Conservation (phyloP, 257 asterid species). For the Ophiorrhiza pumila region DNA sequence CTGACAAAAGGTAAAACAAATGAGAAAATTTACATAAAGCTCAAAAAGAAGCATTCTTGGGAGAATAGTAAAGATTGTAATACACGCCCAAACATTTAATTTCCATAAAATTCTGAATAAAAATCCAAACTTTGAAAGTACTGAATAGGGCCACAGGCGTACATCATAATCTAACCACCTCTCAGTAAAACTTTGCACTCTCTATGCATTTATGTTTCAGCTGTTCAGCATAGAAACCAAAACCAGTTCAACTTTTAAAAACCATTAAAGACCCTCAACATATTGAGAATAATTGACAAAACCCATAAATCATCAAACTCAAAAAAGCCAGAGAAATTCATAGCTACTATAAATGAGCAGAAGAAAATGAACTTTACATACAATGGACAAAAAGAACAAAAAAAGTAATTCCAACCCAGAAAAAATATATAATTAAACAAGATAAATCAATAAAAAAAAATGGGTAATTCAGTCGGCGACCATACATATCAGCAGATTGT, state of each 20-base stretch:
- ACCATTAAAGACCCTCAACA: background rate
- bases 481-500: slow-evolving; percentile 79
- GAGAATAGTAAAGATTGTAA: background rate
- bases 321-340: slow-evolving; percentile 2
- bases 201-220: background rate
- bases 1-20: slow-evolving; percentile 32
- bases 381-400: slow-evolving; percentile 3
- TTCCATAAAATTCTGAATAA: background rate
- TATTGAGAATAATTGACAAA: background rate
- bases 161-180: background rate
- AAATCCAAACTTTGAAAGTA: background rate
- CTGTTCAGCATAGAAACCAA: slow-evolving; percentile 1
- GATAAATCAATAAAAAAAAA: background rate
- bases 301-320: background rate
- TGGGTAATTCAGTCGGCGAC: background rate
- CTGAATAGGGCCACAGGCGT: background rate
- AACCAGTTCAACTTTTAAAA: background rate
- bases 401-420: slow-evolving; percentile 21
- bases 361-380: slow-evolving; percentile 9
- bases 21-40: background rate
- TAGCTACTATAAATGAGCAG: background rate
- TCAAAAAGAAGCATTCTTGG: background rate
- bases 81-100: background rate
- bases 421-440: slow-evolving; percentile 15
- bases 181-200: background rate